A percentile compares a stretch with the other conserved stretches of the same genome.
Evolutionary conservation across 306 rosid species (phyloP).

Genomic region (Mucuna pruriens): DNA sequence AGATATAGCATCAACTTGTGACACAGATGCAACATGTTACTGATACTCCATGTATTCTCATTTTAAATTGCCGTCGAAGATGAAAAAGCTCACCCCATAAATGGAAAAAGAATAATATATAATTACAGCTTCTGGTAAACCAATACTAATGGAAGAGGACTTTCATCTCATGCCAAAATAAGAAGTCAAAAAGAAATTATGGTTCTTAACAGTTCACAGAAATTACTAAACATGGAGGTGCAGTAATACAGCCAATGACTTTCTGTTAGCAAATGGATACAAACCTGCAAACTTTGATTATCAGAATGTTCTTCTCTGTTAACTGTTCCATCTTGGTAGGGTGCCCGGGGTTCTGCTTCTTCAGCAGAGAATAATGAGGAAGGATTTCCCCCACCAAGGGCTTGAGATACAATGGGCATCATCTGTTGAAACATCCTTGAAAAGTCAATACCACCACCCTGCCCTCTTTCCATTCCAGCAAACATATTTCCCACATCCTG

Average conservation of each 20-base stretch:
- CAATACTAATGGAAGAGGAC: background rate
- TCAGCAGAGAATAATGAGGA: slow-evolving; percentile 52
- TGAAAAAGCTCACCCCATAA: background rate
- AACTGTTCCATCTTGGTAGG: slow-evolving; percentile 38
- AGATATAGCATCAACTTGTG: background rate
- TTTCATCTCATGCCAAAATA: background rate
- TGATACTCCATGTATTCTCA: background rate
- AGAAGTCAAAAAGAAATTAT: background rate
- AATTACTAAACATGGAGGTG: slow-evolving; percentile 19
- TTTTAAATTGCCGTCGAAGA: background rate
- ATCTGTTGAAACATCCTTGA: slow-evolving; percentile 94
- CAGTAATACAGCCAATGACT: slow-evolving; percentile 20
- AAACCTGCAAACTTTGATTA: slow-evolving; percentile 67
- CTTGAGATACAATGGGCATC: slow-evolving; percentile 95
- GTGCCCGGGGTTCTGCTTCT: slow-evolving; percentile 48
- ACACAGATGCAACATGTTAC: slow-evolving; percentile 1
- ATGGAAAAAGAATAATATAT: background rate
- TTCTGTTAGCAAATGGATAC: slow-evolving; percentile 24
- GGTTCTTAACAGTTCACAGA: background rate
- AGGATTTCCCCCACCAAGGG: slow-evolving; percentile 61
- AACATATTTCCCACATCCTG: slow-evolving; percentile 78
- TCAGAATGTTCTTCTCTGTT: slow-evolving; percentile 45
- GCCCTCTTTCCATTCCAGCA: slow-evolving; percentile 71
- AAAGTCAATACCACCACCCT: slow-evolving; percentile 80
- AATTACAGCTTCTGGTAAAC: background rate